Percentiles rank a stretch among this genome's conserved stretches.
phyloP scores from a whole-genome alignment of 2,329 filamentous ascomycete genomes.

The Sclerotinia sclerotiorum region DNA sequence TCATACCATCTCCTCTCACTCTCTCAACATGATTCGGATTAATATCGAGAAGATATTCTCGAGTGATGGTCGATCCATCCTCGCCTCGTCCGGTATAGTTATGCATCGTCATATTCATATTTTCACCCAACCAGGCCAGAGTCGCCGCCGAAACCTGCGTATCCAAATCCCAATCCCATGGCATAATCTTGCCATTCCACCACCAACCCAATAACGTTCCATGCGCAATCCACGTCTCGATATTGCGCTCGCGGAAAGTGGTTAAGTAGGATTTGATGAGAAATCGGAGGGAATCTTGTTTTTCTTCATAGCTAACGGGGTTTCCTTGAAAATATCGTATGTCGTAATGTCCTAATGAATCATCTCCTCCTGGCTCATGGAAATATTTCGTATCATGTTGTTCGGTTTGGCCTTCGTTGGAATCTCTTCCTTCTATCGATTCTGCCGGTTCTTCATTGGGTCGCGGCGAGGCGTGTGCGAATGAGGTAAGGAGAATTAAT shows the following conservation, averaged over 20 bases:
- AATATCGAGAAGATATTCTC: conserved; percentile 70
- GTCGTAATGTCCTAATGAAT: conserved; percentile 72
- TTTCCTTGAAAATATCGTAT: conserved; percentile 62
- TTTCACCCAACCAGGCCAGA: conserved; percentile 61
- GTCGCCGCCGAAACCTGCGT: conserved; percentile 72
- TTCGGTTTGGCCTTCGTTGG: neutral
- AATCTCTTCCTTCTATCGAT: neutral
- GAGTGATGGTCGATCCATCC: conserved; percentile 45
- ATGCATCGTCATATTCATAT: conserved; percentile 65
- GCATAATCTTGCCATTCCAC: conserved; percentile 78
- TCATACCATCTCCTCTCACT: conserved; percentile 64
- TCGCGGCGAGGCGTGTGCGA: neutral
- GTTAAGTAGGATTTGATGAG: conserved; percentile 74
- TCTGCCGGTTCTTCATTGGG: neutral
- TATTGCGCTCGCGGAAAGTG: conserved; percentile 60
- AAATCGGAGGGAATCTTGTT: conserved; percentile 64
- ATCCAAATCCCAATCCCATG: conserved; percentile 84
- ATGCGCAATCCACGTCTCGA: conserved; percentile 86
- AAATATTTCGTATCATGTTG: conserved; percentile 36
- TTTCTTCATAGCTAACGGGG: conserved; percentile 64
- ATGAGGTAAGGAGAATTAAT: conserved; percentile 7
- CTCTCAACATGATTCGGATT: conserved; percentile 68
- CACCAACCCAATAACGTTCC: conserved; percentile 84
- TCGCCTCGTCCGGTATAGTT: conserved; percentile 43
- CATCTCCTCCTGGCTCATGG: conserved; percentile 58